Conservation (phyloP, 345 rosid species). For the Linum usitatissimum region DNA sequence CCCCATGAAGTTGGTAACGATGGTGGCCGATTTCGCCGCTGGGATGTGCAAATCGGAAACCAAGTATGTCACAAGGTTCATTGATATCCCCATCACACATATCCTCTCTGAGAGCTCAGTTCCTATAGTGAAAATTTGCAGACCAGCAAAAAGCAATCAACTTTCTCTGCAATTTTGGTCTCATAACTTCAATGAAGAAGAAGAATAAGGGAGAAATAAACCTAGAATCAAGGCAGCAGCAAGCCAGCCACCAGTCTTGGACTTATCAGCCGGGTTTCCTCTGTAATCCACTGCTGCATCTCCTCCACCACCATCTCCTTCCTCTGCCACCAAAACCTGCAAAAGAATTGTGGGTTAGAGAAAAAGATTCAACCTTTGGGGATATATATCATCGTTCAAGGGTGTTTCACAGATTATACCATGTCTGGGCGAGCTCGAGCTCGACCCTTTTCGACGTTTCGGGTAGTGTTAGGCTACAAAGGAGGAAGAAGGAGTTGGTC, state of each 20-base stretch:
- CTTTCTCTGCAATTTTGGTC: neutral
- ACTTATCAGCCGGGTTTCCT: constrained; percentile 62
- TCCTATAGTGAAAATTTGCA: constrained; percentile 22
- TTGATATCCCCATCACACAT: constrained; percentile 83
- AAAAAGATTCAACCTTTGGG: no score
- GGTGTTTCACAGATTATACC: no score
- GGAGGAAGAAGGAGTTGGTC: no score
- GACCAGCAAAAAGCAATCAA: neutral
- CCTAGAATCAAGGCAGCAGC: constrained; percentile 90
- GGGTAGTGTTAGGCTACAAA: no score
- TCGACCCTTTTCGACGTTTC: no score
- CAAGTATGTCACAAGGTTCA: constrained; percentile 81
- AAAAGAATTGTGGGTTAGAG: neutral
- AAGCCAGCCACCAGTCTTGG: constrained; percentile 83
- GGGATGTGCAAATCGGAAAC: constrained; percentile 68
- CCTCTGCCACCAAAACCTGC: constrained; percentile 40
- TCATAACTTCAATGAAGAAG: neutral
- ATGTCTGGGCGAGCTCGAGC: no score
- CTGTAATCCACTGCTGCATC: constrained; percentile 38
- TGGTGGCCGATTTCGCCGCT: constrained; percentile 68
- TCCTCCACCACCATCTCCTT: constrained; percentile 27
- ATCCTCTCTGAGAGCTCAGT: constrained; percentile 83
- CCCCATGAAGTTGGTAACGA: constrained; percentile 87
- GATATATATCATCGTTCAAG: no score
- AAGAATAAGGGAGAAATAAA: constrained; percentile 5